These are phyloP conservation scores for Borealophlyctis nickersoniae DNA, from an alignment of 192 early-diverging fungal species.

Conservation along the genomic window DNA sequence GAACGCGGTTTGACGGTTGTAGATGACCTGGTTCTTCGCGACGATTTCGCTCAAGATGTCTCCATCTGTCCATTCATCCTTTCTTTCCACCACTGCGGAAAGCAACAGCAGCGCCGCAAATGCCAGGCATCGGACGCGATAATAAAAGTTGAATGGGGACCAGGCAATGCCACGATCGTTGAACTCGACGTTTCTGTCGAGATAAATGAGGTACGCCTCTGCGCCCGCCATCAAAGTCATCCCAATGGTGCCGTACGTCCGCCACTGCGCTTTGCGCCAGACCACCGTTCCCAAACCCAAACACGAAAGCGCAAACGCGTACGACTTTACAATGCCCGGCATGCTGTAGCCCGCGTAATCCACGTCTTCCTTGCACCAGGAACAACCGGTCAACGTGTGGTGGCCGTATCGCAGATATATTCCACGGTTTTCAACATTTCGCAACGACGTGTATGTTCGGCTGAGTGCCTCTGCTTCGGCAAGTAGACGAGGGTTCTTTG, in stretches of 20 bases:
- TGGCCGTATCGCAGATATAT: slow-evolving; percentile 31
- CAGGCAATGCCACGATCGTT: neutral
- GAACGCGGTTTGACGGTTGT: slow-evolving; percentile 17
- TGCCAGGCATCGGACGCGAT: neutral
- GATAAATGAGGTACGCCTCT: slow-evolving; percentile 15
- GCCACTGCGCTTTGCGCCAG: slow-evolving; percentile 17
- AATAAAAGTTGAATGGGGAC: neutral
- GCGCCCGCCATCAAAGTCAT: slow-evolving; percentile 1
- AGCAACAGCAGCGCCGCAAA: slow-evolving; percentile 23
- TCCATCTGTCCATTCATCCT: slow-evolving; percentile 25
- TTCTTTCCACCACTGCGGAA: slow-evolving; percentile 13
- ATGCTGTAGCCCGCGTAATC: slow-evolving; percentile 18
- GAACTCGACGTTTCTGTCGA: neutral
- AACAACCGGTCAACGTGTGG: slow-evolving; percentile 16
- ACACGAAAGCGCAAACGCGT: slow-evolving; percentile 8
- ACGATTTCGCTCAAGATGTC: slow-evolving; percentile 29
- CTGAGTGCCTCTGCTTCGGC: slow-evolving; percentile 14
- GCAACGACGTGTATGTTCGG: slow-evolving; percentile 14
- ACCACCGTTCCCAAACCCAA: slow-evolving; percentile 22
- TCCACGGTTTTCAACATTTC: slow-evolving; percentile 9
- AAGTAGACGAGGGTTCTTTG: too few relatives aligned
- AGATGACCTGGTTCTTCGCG: slow-evolving; percentile 28
- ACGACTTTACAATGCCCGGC: slow-evolving; percentile 12
- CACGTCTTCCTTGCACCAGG: slow-evolving; percentile 22
- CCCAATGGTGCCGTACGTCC: slow-evolving; percentile 16